Conservation (phyloP, 352 stramenopile genomes). For the Phytophthora europaea region DNA sequence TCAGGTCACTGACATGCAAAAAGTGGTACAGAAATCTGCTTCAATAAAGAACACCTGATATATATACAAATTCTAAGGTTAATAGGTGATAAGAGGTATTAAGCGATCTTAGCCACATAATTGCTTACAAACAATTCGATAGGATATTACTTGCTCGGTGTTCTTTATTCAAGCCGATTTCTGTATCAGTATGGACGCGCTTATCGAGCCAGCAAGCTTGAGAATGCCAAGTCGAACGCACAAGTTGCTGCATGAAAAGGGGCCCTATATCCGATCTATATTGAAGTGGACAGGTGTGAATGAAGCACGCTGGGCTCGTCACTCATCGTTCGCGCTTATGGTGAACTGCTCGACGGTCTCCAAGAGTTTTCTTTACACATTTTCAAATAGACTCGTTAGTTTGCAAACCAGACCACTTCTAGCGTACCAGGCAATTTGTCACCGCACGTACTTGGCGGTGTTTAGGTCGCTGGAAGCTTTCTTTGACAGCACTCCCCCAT, state of each 20-base stretch:
- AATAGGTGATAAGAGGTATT: too few species aligned
- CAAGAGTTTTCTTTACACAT: constrained; percentile 42
- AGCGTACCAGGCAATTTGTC: not conserved
- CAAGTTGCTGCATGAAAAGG: constrained; percentile 19
- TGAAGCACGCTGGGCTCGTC: not conserved
- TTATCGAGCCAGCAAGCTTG: constrained; percentile 36
- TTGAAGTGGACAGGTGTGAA: not conserved
- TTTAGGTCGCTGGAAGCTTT: constrained; percentile 58
- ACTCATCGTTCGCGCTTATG: constrained; percentile 19
- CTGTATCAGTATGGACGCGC: constrained; percentile 32
- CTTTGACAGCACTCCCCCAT: constrained; percentile 29
- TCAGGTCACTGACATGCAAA: constrained; percentile 57
- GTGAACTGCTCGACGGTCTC: constrained; percentile 53
- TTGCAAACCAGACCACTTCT: not conserved
- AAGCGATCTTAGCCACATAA: too few species aligned
- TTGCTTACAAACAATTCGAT: too few species aligned
- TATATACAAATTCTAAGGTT: too few species aligned
- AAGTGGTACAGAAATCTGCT: too few species aligned
- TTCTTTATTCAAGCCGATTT: too few species aligned
- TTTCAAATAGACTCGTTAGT: constrained; percentile 40
- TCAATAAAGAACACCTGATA: too few species aligned
- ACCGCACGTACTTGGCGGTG: constrained; percentile 49
- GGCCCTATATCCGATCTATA: not conserved
- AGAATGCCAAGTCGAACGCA: constrained; percentile 22
- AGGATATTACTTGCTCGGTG: too few species aligned